A percentile compares a stretch with the other conserved stretches of the same genome.
phyloP scores from a whole-genome alignment of 768 basidiomycete genomes.

The Tricholoma furcatifolium region DNA sequence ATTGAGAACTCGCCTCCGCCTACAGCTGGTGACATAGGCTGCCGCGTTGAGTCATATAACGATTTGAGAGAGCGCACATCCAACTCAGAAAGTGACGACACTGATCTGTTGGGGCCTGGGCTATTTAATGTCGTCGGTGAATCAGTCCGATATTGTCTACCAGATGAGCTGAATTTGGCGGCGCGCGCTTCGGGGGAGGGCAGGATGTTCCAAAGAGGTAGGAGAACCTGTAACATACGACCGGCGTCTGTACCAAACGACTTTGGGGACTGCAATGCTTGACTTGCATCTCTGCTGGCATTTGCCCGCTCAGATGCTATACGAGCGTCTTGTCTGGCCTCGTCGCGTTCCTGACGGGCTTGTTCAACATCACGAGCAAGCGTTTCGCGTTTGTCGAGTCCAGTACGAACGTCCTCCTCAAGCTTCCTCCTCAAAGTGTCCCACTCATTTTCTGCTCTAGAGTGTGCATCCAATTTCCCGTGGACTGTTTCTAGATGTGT shows the following conservation, averaged over 20 bases:
- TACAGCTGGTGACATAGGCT: slow-evolving; percentile 23
- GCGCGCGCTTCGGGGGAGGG: slow-evolving; percentile 85
- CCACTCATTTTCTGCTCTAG: slow-evolving; percentile 46
- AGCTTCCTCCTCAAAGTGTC: slow-evolving; percentile 41
- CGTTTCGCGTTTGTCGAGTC: slow-evolving; percentile 45
- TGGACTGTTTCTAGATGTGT: slow-evolving; percentile 52
- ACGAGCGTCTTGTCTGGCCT: slow-evolving; percentile 40
- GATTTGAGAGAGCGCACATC: slow-evolving; percentile 85
- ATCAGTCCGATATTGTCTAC: slow-evolving; percentile 44
- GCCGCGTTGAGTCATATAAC: slow-evolving; percentile 56
- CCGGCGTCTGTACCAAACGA: slow-evolving; percentile 33
- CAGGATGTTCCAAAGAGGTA: slow-evolving; percentile 76
- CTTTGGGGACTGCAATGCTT: slow-evolving; percentile 13
- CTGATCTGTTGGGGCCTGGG: slow-evolving; percentile 16
- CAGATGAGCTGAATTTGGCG: slow-evolving; percentile 50
- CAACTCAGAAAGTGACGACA: slow-evolving; percentile 71
- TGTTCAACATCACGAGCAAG: slow-evolving; percentile 54
- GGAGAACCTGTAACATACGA: slow-evolving; percentile 59
- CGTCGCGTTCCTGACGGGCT: slow-evolving; percentile 49
- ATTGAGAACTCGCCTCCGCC: slow-evolving; percentile 55
- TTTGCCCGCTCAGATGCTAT: slow-evolving; percentile 8
- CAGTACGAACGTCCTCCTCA: slow-evolving; percentile 48
- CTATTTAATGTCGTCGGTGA: slow-evolving; percentile 35
- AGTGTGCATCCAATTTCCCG: slow-evolving; percentile 39
- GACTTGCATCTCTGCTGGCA: slow-evolving; percentile 6